Percentiles rank a stretch among this genome's conserved stretches.
Evolutionary conservation across 176 grass and related monocot genomes (phyloP).

Genomic region (maize (Zea mays)): Zm-B73-REFERENCE-NAM-5.0 NC_050097.1:30132001-30132500

Average conservation of each 20-base stretch:
- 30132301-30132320: slow-evolving; percentile 50
- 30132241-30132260: not conserved
- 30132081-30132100: slow-evolving; percentile 31
- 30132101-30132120: slow-evolving; percentile 53
- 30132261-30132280: slow-evolving; percentile 58
- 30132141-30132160: slow-evolving; percentile 83
- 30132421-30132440: not conserved
- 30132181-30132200: slow-evolving; percentile 84
- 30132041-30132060: slow-evolving; percentile 82
- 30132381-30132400: not conserved
- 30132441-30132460: not conserved
- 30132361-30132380: slow-evolving; percentile 49
- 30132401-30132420: not conserved
- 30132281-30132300: slow-evolving; percentile 55
- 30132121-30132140: slow-evolving; percentile 56
- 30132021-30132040: slow-evolving; percentile 76
- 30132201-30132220: slow-evolving; percentile 71
- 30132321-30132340: slow-evolving; percentile 69
- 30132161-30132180: slow-evolving; percentile 47
- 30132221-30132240: not conserved
- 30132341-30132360: slow-evolving; percentile 72
- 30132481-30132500: too few species aligned
- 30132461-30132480: too few species aligned
- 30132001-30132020: slow-evolving; percentile 64
- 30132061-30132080: slow-evolving; percentile 30